Percentiles rank a stretch among this genome's conserved stretches.
These are phyloP conservation scores for Yarrowia osloensis DNA, from an alignment of 805 yeast genomes.

Conservation along the genomic window DNA sequence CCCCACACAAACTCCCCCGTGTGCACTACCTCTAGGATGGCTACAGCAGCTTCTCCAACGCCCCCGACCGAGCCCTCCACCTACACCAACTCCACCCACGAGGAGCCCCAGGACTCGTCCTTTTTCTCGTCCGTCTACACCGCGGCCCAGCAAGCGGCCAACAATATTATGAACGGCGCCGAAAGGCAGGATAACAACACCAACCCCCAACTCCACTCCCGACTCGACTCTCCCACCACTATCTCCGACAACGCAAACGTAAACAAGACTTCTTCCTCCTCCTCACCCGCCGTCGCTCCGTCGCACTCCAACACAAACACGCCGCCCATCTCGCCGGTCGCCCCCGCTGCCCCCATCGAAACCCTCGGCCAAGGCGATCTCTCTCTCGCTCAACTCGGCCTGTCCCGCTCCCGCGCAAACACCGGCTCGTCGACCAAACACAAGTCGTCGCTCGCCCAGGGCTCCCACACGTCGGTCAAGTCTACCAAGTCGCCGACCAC, in stretches of 20 bases:
- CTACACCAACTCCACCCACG: background rate
- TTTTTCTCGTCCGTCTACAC: slow-evolving; percentile 5
- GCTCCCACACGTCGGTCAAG: background rate
- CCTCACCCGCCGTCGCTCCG: background rate
- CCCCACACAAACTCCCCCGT: background rate
- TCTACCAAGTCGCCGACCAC: background rate
- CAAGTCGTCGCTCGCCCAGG: background rate
- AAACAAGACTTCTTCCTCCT: background rate
- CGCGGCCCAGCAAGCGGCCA: slow-evolving; percentile 28
- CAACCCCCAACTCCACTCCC: background rate
- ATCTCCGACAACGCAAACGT: background rate
- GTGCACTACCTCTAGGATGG: background rate
- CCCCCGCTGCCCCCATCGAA: slow-evolving; percentile 27
- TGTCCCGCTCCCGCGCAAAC: slow-evolving; percentile 26
- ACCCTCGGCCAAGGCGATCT: slow-evolving; percentile 43
- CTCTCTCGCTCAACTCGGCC: slow-evolving; percentile 39
- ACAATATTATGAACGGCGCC: slow-evolving; percentile 26
- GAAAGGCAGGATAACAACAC: background rate
- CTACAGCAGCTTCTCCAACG: background rate
- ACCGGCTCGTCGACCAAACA: slow-evolving; percentile 8
- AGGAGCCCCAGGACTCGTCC: slow-evolving; percentile 13
- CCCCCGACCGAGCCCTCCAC: background rate
- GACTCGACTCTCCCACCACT: background rate
- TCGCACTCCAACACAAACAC: slow-evolving; percentile 1
- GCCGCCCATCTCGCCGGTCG: slow-evolving; percentile 34